Evolutionary conservation across 352 stramenopile species (phyloP).

Genomic region (Thalassiosira livingstoniorum): DNA sequence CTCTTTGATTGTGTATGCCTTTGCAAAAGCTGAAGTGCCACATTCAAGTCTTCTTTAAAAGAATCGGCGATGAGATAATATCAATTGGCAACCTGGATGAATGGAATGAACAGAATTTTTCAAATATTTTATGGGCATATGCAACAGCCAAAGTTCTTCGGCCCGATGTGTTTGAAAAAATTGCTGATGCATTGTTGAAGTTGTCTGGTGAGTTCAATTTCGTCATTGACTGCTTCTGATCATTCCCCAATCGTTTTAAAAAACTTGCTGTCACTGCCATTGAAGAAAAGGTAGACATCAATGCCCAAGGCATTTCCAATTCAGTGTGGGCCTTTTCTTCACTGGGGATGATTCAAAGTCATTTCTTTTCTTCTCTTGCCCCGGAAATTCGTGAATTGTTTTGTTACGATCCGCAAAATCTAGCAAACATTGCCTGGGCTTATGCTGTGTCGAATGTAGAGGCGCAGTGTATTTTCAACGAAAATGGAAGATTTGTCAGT

Average conservation of each 20-base stretch:
- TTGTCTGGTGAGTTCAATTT: no score
- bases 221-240: no score
- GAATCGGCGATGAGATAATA: background rate
- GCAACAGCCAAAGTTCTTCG: background rate
- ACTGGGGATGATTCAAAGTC: no score
- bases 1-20: background rate
- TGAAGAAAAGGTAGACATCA: no score
- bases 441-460: constrained; percentile 35
- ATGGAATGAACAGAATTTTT: background rate
- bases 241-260: no score
- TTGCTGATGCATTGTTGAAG: background rate
- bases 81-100: background rate
- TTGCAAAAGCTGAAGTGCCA: background rate
- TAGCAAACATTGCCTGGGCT: background rate
- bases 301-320: background rate
- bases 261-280: background rate
- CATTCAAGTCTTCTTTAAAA: background rate
- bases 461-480: constrained; percentile 21
- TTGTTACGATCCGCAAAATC: no score
- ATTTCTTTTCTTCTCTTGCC: no score
- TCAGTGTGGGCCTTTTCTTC: background rate
- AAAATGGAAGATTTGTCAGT: constrained; percentile 12
- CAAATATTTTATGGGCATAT: background rate
- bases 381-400: no score
- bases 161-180: background rate